Base-by-base conservation (phyloP, 106 monocot species). In the Ottelia alismoides region DNA sequence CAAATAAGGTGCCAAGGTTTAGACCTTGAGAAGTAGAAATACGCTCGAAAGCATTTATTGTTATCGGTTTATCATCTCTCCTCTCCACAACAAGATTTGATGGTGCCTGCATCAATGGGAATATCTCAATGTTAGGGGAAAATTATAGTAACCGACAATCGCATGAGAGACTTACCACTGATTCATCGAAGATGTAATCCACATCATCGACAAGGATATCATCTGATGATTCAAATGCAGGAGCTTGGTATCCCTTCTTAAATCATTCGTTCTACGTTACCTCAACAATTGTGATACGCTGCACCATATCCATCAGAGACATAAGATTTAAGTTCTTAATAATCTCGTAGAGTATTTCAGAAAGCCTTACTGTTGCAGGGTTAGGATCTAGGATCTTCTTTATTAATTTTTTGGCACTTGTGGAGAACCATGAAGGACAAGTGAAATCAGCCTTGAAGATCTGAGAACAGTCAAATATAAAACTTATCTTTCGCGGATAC, bases 21-120 rank as follows among this genome's bases (percentile, higher is more conserved):
- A 93, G 80, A 51, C 93, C 93, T 68, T 87, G 87, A 27, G 93
- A 87, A 55, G 87, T 93, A 27, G 93, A 80, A 65, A 93, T 87
- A 58, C 87, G 80, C 67, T 93, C 87, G 78, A 93, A 93, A 22
- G 93, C 87, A 71, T 93, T 93, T 84, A 93, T 87, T 7, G 60
- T 43, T 22, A 70, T 24, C 45, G 93, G 83, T 21, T 70, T 72
- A 49, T 70, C 79, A 60, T 78, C 80, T 66, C 80, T 71, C 57
- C 64, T 79, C 78, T 93, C 93, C 27, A 87, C 75, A 60, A 87
- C 87, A 68, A 87, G 75, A 73, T 84, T 87, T n/a, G n/a, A n/a
- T n/a, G n/a, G n/a, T n/a, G n/a, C n/a, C n/a, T n/a, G n/a, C n/a
- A n/a, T n/a, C n/a, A n/a, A n/a, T n/a, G n/a, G n/a, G n/a, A n/a